Evolutionary conservation across 2,329 filamentous ascomycete species (phyloP), one percentile per base, ranked within the genome.

Genomic region (Chaetomium strumarium): DNA sequence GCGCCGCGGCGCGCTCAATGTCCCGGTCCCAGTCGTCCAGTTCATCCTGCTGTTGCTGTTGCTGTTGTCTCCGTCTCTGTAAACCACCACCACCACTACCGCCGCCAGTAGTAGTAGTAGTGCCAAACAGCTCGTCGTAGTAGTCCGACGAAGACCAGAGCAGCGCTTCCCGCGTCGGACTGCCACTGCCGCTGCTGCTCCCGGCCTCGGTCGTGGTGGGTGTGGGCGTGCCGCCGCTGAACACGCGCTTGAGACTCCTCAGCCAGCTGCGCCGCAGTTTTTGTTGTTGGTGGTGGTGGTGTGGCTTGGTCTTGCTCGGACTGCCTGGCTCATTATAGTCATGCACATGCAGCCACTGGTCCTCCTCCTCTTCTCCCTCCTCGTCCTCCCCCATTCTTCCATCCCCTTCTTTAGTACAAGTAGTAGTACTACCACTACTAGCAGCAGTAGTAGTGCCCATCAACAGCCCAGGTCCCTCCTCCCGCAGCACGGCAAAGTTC

Each of bases 1-100:
- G 79, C 70, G 89, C 84, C 1, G 86, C 80, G 2, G 86, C 86
- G 51, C 78, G 75, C 66, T 91, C 87, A 37, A 91, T 81, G 61
- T 90, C 87, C 86, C 86, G 88, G 50, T 90, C 77, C 33, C 76
- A 75, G 56, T 83, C 80, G 67, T 81, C 84, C 40, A 45, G 45
- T 75, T 80, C 61, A 74, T 66, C 29, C 75, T 69, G 31, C 16
- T 41, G n/a, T n/a, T n/a, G n/a, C n/a, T n/a, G n/a, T n/a, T 79
- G 24, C 24, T 24, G 24, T 7, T 24, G 81, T 60, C 78, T 66
- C 31, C 77, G 69, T 46, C 52, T 36, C 55, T 80, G 69, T 55
- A 37, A 37, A 5, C 60, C 78, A 65, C 31, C 77, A 69, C 48
- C 52, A 34, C 55, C 80, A 68, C 55, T 81, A 67, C 7, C 68